Percentiles rank a stretch among this genome's conserved stretches.
These are phyloP conservation scores for Babesia ovis DNA, from an alignment of 169 alveolate species.

Conservation along the genomic window DNA sequence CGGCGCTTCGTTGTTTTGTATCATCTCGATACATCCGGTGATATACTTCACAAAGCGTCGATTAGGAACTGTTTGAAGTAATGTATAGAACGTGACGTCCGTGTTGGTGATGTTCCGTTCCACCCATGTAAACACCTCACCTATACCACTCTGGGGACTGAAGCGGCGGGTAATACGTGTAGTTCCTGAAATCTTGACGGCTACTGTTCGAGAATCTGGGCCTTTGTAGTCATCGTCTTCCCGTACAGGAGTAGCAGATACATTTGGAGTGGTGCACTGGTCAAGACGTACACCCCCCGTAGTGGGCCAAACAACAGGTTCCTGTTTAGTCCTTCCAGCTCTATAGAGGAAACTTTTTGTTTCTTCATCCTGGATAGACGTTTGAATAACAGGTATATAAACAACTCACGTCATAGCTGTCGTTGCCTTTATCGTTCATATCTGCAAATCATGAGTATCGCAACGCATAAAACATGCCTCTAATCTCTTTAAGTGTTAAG, in stretches of 20 bases:
- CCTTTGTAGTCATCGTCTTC: conserved; percentile 45
- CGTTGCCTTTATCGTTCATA: conserved; percentile 6
- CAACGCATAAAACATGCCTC: conserved; percentile 17
- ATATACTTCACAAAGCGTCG: conserved; percentile 48
- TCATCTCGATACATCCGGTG: conserved; percentile 57
- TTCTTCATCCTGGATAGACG: conserved; percentile 23
- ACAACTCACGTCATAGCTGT: conserved; percentile 14
- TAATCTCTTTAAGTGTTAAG: conserved; percentile 31
- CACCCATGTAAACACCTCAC: conserved; percentile 55
- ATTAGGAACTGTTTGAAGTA: conserved; percentile 53
- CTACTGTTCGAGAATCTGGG: conserved; percentile 38
- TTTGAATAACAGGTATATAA: not conserved
- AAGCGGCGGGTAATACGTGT: conserved; percentile 48
- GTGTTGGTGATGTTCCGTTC: conserved; percentile 21
- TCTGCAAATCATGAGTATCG: conserved; percentile 4
- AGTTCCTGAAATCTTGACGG: conserved; percentile 34
- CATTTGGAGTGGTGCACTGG: not conserved
- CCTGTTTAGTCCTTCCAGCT: conserved; percentile 17
- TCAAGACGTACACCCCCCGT: conserved; percentile 64
- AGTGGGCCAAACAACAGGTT: conserved; percentile 60
- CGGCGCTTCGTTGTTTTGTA: conserved; percentile 26
- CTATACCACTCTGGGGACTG: conserved; percentile 19
- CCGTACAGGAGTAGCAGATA: not conserved
- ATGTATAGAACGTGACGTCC: conserved; percentile 32
- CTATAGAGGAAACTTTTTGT: conserved; percentile 12